Conservation (phyloP, 1,139 yeast species). For the Oligophagozyma castellii region DNA sequence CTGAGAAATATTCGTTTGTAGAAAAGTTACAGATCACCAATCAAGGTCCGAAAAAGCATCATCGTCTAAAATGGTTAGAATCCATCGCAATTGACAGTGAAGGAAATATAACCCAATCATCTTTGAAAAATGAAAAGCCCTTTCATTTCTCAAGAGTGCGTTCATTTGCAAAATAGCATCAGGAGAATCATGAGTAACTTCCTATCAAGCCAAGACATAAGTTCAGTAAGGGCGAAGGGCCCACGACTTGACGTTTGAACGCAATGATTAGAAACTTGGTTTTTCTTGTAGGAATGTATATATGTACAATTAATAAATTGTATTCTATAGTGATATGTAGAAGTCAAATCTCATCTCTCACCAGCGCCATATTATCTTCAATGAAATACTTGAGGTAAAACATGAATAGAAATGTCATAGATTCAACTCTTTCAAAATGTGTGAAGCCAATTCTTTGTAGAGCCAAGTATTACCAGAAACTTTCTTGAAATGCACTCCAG, state of each 20-base stretch:
- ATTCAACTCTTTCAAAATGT: conserved; percentile 64
- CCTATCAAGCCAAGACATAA: too few species aligned
- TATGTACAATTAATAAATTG: not conserved
- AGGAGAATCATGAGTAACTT: too few species aligned
- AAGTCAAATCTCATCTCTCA: not conserved
- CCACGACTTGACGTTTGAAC: too few species aligned
- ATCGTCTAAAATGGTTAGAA: conserved; percentile 53
- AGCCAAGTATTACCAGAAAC: conserved; percentile 91
- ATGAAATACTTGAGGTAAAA: not conserved
- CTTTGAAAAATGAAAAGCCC: conserved; percentile 58
- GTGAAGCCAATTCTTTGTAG: conserved; percentile 81
- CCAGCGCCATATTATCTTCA: not conserved
- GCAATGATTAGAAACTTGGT: too few species aligned
- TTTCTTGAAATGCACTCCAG: conserved; percentile 91
- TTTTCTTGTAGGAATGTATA: too few species aligned
- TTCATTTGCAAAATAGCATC: conserved; percentile 24
- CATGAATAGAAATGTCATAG: conserved; percentile 25
- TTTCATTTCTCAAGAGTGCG: conserved; percentile 57
- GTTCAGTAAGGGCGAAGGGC: too few species aligned
- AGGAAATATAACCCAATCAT: conserved; percentile 41
- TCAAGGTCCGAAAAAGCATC: conserved; percentile 45
- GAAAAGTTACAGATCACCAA: conserved; percentile 46
- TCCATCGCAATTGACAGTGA: conserved; percentile 46
- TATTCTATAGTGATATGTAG: not conserved
- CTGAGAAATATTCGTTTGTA: conserved; percentile 45